A percentile compares a stretch with the other conserved stretches of the same genome.
phyloP scores from a whole-genome alignment of 2,329 filamentous ascomycete species.

The Ophioceras dolichostomum region DNA sequence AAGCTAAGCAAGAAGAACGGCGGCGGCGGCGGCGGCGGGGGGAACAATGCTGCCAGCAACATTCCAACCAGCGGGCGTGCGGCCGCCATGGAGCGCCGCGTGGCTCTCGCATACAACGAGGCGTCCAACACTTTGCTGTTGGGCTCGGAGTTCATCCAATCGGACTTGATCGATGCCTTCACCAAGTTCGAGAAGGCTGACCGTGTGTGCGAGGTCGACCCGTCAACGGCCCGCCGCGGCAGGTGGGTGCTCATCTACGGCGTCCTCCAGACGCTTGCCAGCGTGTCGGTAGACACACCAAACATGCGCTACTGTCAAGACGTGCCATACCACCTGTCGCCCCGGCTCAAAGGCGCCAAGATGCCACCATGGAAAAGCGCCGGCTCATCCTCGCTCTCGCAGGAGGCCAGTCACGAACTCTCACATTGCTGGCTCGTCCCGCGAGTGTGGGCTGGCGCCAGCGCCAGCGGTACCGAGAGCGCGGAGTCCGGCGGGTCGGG shows the following conservation, averaged over 20 bases:
- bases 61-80: conserved; percentile 9
- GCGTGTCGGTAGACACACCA: conserved; percentile 44
- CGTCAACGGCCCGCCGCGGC: conserved; percentile 40
- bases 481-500: conserved; percentile 11
- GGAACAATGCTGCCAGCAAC: neutral
- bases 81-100: conserved; percentile 30
- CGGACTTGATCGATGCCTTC: conserved; percentile 42
- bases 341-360: conserved; percentile 35
- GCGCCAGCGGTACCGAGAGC: conserved; percentile 10
- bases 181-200: conserved; percentile 44
- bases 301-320: conserved; percentile 36
- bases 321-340: conserved; percentile 45
- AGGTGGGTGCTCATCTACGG: conserved; percentile 51
- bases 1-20: conserved; percentile 17
- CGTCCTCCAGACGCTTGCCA: conserved; percentile 45
- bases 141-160: conserved; percentile 38
- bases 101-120: conserved; percentile 45
- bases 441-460: conserved; percentile 22
- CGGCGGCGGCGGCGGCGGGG: conserved; percentile 7
- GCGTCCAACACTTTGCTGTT: conserved; percentile 47
- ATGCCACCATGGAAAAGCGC: conserved; percentile 41
- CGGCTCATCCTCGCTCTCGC: conserved; percentile 3
- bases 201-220: conserved; percentile 35
- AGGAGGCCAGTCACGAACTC: conserved; percentile 33
- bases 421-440: conserved; percentile 39